Conservation (phyloP, 305 asterid species). For the Fraxinus nigra region DNA sequence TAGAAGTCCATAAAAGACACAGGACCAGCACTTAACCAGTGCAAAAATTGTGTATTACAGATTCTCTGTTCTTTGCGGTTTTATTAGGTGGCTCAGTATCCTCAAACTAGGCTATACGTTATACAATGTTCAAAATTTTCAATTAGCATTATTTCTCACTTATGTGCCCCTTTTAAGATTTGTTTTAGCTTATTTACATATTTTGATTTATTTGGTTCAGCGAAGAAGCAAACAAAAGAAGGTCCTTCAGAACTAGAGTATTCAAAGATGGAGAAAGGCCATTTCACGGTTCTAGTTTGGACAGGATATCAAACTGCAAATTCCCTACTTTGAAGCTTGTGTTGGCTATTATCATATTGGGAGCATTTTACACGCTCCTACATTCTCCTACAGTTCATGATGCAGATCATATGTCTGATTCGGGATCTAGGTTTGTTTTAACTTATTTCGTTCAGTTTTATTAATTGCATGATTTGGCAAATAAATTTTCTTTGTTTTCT, state of each 20-base stretch:
- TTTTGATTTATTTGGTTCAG: constrained; percentile 39
- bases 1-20: not conserved
- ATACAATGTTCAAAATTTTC: not conserved
- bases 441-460: not conserved
- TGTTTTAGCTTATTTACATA: constrained; percentile 21
- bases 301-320: constrained; percentile 52
- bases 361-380: constrained; percentile 57
- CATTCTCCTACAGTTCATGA: constrained; percentile 62
- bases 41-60: not conserved
- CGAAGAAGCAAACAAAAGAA: constrained; percentile 64
- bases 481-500: not conserved
- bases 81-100: not conserved
- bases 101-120: not conserved
- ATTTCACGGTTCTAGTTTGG: constrained; percentile 45
- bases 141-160: not conserved
- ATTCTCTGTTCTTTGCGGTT: not conserved
- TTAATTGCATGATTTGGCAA: not conserved
- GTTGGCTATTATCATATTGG: constrained; percentile 54
- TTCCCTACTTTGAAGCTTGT: constrained; percentile 58
- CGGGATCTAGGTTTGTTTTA: constrained; percentile 48
- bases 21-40: not conserved
- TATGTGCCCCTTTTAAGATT: not conserved
- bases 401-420: constrained; percentile 36
- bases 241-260: constrained; percentile 49
- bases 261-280: constrained; percentile 61